Conservation (phyloP, 768 basidiomycete genomes). For the Termitomyces sp. region DNA sequence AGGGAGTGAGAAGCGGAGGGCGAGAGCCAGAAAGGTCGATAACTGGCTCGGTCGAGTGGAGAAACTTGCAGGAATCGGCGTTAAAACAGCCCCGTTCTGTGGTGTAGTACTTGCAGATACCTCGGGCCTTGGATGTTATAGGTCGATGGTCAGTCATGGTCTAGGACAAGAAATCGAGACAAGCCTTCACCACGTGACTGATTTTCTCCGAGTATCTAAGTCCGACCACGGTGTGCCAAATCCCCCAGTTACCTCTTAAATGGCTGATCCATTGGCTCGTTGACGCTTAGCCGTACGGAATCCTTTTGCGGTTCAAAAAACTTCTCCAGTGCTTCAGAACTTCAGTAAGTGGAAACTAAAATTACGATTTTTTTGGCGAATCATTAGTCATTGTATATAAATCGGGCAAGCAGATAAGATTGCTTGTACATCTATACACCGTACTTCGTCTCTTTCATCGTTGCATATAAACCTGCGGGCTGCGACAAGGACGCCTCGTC, state of each 20-base stretch:
- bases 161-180: conserved; percentile 2
- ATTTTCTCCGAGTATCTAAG: not conserved
- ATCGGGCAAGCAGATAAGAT: no score
- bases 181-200: conserved; percentile 4
- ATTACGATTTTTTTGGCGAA: not conserved
- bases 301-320: not conserved
- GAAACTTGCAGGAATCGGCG: conserved; percentile 69
- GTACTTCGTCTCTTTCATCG: no score
- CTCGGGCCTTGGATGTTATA: conserved; percentile 64
- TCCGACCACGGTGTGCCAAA: no score
- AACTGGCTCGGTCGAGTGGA: conserved; percentile 44
- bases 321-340: not conserved
- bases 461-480: no score
- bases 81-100: conserved; percentile 65
- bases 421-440: no score
- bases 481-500: not conserved
- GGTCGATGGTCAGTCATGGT: conserved; percentile 37
- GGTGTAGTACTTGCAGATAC: conserved; percentile 64
- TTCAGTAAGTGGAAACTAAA: not conserved
- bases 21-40: conserved; percentile 25
- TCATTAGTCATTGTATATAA: no score
- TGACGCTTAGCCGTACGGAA: not conserved
- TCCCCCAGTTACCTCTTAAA: no score
- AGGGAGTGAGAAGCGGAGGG: conserved; percentile 47
- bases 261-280: not conserved